Percentiles rank a stretch among this genome's conserved stretches.
phyloP scores from a whole-genome alignment of 2,329 filamentous ascomycete genomes.

The Diaporthe australafricana region DNA sequence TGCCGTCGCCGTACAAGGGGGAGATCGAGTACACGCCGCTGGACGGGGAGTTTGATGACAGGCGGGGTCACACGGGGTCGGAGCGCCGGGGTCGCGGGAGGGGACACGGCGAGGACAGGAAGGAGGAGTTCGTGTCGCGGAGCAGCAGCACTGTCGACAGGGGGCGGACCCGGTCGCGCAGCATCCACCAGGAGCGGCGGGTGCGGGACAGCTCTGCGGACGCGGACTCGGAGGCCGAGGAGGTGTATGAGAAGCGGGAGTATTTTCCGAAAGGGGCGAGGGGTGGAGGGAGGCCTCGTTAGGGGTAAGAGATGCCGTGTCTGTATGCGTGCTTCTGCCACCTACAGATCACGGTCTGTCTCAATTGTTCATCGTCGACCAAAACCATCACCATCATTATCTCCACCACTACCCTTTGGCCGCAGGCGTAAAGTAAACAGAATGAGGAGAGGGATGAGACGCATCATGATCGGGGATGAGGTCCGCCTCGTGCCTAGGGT shows the following conservation, averaged over 20 bases:
- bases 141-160: conserved; percentile 33
- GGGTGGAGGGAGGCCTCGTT: conserved; percentile 2
- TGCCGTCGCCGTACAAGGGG: conserved; percentile 34
- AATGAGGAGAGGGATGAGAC: background rate
- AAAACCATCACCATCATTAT: no score
- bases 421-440: accelerated
- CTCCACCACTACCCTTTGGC: background rate
- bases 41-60: conserved; percentile 27
- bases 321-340: background rate
- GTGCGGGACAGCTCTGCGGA: conserved; percentile 27
- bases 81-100: conserved; percentile 9
- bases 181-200: conserved; percentile 33
- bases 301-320: background rate
- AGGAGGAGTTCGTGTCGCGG: conserved; percentile 24
- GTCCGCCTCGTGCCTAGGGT: conserved; percentile 1
- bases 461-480: conserved; percentile 22
- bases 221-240: conserved; percentile 33
- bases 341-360: background rate
- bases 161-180: conserved; percentile 34
- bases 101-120: background rate
- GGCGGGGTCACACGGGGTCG: conserved; percentile 9
- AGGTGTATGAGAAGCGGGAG: conserved; percentile 19
- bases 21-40: conserved; percentile 37
- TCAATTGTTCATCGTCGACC: background rate
- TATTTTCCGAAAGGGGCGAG: conserved; percentile 13